Conservation (phyloP, 2,329 filamentous ascomycete species). For the Curvularia eragrostidis region DNA sequence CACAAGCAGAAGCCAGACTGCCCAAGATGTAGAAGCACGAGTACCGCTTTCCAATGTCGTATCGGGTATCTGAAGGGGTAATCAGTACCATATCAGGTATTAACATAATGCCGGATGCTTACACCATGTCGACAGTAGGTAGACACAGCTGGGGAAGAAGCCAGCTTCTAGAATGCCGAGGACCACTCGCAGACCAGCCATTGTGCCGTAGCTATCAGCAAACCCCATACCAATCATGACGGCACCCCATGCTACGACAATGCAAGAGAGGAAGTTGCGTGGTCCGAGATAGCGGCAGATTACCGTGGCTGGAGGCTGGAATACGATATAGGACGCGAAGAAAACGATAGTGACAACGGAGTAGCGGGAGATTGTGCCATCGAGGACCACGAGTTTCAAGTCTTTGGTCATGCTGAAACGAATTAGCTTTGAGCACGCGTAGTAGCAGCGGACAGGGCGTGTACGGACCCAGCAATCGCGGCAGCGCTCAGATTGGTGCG, state of each 20-base stretch:
- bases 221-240: constrained; percentile 56
- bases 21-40: constrained; percentile 73
- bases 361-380: constrained; percentile 44
- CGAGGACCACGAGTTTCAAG: constrained; percentile 38
- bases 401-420: constrained; percentile 49
- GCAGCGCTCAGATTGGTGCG: constrained; percentile 77
- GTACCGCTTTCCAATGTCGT: constrained; percentile 73
- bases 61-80: constrained; percentile 53
- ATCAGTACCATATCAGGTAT: not conserved
- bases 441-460: constrained; percentile 10
- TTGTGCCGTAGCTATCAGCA: constrained; percentile 42
- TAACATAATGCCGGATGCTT: not conserved
- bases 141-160: constrained; percentile 54
- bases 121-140: constrained; percentile 53
- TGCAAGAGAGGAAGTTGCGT: constrained; percentile 44
- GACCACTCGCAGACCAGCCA: constrained; percentile 49
- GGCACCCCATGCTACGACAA: constrained; percentile 51
- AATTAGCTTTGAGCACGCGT: constrained; percentile 27
- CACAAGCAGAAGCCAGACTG: constrained; percentile 69
- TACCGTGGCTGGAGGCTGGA: constrained; percentile 52
- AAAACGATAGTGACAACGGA: constrained; percentile 67
- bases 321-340: constrained; percentile 54
- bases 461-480: constrained; percentile 68
- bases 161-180: constrained; percentile 52
- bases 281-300: constrained; percentile 53